Conservation (phyloP, 805 yeast genomes). For the Wickerhamomyces hampshirensis region DNA sequence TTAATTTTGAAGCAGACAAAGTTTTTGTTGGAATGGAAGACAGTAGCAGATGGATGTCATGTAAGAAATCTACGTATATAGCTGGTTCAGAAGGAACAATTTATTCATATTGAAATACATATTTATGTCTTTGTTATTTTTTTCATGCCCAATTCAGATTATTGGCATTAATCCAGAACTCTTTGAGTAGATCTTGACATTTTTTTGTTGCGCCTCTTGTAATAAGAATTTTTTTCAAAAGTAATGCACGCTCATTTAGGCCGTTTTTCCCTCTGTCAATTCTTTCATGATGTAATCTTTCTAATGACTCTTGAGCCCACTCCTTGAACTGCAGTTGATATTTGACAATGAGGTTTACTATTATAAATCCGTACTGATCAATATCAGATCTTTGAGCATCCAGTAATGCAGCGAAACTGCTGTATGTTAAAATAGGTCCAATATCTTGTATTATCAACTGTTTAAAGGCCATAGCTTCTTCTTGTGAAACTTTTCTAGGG, state of each 20-base stretch:
- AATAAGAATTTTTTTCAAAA: slow-evolving; percentile 50
- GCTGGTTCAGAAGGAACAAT: slow-evolving; percentile 1
- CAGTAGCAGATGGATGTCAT: background rate
- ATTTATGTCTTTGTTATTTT: too few species aligned
- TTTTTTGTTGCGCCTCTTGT: slow-evolving; percentile 60
- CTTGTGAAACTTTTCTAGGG: slow-evolving; percentile 40
- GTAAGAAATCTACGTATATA: slow-evolving; percentile 1
- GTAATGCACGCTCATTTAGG: slow-evolving; percentile 33
- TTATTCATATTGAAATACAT: slow-evolving; percentile 2
- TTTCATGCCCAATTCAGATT: slow-evolving; percentile 36
- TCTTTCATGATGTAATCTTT: slow-evolving; percentile 26
- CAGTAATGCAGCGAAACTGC: slow-evolving; percentile 39
- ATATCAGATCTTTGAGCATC: slow-evolving; percentile 54
- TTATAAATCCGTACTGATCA: slow-evolving; percentile 49
- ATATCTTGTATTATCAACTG: slow-evolving; percentile 26
- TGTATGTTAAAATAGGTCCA: slow-evolving; percentile 29
- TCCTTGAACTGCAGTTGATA: slow-evolving; percentile 42
- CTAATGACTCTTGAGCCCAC: slow-evolving; percentile 39
- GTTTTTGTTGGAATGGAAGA: slow-evolving; percentile 3
- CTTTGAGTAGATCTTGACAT: slow-evolving; percentile 52
- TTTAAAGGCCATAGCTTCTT: slow-evolving; percentile 34
- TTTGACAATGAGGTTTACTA: slow-evolving; percentile 45
- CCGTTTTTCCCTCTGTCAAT: slow-evolving; percentile 14
- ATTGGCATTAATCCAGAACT: slow-evolving; percentile 61
- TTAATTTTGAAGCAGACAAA: background rate